Evolutionary conservation across 225 moss, liverwort and hornwort genomes (phyloP), one percentile per base, ranked within the genome.

Genomic region (Takakia lepidozioides): DNA sequence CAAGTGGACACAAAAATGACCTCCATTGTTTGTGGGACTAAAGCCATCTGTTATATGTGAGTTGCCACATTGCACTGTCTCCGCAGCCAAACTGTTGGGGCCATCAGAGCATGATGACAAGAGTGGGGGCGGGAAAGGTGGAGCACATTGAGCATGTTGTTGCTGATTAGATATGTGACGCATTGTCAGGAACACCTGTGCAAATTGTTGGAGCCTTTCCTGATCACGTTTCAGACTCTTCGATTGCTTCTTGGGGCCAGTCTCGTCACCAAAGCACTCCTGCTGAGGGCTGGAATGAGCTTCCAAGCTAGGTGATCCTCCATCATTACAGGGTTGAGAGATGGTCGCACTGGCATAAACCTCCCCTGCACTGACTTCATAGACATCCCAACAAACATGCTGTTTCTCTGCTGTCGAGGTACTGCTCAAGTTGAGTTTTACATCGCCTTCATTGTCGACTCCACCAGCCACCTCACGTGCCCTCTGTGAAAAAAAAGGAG

Each of bases 111-210:
- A 48, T 19, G 55, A 42, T 5, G 55, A 45, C 23, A 14, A 19
- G 8, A 65, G n/a, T n/a, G n/a, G n/a, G n/a, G 79, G 77, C 46
- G 87, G 87, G 38, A 87, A 87, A 27, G 87, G 87, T 29, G 87
- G 87, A 15, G 74, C 77, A 48, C 62, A 72, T 57, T 83, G 80
- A 6, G 87, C 87, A 22, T 67, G 83, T 53, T 80, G 76, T 67
- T 87, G 87, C 61, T 87, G 87, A 27, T 58, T 60, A 29, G 83
- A 36, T 57, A 87, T 83, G n/a, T 72, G 70, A 52, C 83, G 68
- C 62, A 83, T 76, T 48, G 80, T 47, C 17, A 83, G 74, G 48
- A 87, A 87, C 18, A 81, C 73, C 69, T 83, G 83, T 0, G 87
- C 87, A 65, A 87, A 87, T 38, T 83, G 80, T 55, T 81, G 74